These are phyloP conservation scores for Penicillium odoratum DNA, from an alignment of 495 filamentous ascomycete species.

Conservation along the genomic window DNA sequence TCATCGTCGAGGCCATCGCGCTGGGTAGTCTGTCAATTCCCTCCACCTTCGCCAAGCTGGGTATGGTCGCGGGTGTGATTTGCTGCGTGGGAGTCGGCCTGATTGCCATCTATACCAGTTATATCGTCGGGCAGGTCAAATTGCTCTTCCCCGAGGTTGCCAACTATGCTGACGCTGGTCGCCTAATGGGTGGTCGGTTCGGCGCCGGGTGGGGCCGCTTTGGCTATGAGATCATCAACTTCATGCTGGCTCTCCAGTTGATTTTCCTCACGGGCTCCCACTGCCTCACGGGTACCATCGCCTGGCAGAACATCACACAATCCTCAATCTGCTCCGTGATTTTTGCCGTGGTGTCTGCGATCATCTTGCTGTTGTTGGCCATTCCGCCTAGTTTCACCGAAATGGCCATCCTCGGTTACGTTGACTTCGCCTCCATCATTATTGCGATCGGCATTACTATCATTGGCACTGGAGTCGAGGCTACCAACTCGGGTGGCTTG, in stretches of 20 bases:
- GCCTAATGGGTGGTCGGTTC: conserved; percentile 59
- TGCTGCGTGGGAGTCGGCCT: conserved; percentile 59
- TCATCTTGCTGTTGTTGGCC: conserved; percentile 59
- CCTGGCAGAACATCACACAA: conserved; percentile 60
- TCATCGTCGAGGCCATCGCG: conserved; percentile 67
- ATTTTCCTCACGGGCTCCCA: conserved; percentile 72
- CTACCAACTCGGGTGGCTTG: conserved; percentile 35
- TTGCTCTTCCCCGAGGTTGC: conserved; percentile 61
- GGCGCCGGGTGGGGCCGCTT: conserved; percentile 53
- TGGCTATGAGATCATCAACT: conserved; percentile 62
- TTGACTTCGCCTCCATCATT: conserved; percentile 64
- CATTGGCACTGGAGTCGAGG: conserved; percentile 57
- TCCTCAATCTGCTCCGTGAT: conserved; percentile 61
- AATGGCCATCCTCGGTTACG: conserved; percentile 60
- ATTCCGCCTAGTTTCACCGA: conserved; percentile 57
- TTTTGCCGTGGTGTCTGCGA: conserved; percentile 61
- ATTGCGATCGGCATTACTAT: conserved; percentile 68
- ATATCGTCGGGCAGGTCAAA: conserved; percentile 71
- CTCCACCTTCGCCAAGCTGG: conserved; percentile 56
- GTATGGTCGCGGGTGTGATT: conserved; percentile 59
- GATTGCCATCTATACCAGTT: conserved; percentile 70
- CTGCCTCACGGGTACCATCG: conserved; percentile 68
- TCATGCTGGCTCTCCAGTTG: conserved; percentile 60
- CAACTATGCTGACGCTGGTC: conserved; percentile 66
- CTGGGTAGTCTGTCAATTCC: conserved; percentile 63